Percentiles rank a stretch among this genome's conserved stretches.
phyloP scores from a whole-genome alignment of 208 protist genomes.

The Acanthamoeba castellanii region DNA sequence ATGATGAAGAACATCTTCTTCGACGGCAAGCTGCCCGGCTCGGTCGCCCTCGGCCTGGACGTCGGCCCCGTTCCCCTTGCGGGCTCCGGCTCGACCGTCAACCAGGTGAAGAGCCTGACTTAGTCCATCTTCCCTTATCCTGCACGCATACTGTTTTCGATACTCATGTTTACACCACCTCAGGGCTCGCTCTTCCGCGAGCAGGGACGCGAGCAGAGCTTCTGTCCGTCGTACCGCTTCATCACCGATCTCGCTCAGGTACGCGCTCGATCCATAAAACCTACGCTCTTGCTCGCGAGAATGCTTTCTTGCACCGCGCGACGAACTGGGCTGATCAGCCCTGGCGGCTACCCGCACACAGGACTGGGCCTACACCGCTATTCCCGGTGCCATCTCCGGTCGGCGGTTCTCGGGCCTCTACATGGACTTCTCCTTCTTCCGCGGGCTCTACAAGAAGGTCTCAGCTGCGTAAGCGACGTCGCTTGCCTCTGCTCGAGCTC shows the following conservation, averaged over 20 bases:
- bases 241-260: slow-evolving; percentile 22
- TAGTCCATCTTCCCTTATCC: neutral
- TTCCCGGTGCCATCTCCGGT: slow-evolving; percentile 28
- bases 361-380: neutral
- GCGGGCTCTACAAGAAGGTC: slow-evolving; percentile 54
- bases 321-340: neutral
- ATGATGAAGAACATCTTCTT: slow-evolving; percentile 62
- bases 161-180: neutral
- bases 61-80: slow-evolving; percentile 26
- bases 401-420: slow-evolving; percentile 42
- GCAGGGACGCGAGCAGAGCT: slow-evolving; percentile 5
- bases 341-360: neutral
- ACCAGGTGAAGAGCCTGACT: neutral
- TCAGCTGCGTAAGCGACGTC: neutral
- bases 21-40: slow-evolving; percentile 6
- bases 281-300: too few species aligned
- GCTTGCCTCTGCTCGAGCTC: too few species aligned
- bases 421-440: slow-evolving; percentile 48
- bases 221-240: slow-evolving; percentile 56
- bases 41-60: slow-evolving; percentile 21
- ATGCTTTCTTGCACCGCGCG: neutral
- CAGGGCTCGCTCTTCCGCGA: slow-evolving; percentile 42
- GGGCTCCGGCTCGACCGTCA: slow-evolving; percentile 34
- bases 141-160: too few species aligned
- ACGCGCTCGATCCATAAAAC: neutral